Conservation (phyloP, 2,329 filamentous ascomycete genomes). For the Diaporthe citriasiana region DNA sequence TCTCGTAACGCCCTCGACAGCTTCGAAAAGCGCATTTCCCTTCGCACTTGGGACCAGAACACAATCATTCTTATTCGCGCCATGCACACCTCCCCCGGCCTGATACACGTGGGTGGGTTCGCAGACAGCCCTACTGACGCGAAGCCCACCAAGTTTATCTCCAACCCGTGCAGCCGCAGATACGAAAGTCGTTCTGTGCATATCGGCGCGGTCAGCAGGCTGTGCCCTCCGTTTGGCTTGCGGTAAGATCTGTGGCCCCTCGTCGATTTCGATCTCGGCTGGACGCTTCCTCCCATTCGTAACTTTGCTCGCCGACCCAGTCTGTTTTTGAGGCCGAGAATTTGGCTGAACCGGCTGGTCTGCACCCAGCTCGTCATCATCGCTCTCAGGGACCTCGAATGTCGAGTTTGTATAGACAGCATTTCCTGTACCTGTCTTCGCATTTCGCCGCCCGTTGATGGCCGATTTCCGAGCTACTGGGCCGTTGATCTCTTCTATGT, state of each 20-base stretch:
- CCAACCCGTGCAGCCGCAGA: background rate
- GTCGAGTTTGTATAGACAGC: background rate
- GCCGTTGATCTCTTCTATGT: background rate
- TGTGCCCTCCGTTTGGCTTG: slow-evolving; percentile 22
- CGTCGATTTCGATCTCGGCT: background rate
- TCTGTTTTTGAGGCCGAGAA: background rate
- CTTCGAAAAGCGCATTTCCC: background rate
- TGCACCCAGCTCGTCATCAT: slow-evolving; percentile 37
- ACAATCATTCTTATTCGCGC: slow-evolving; percentile 18
- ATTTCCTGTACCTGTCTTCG: background rate
- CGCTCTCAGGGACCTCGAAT: slow-evolving; percentile 7
- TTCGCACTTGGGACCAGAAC: background rate
- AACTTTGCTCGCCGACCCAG: background rate
- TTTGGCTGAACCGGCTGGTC: background rate
- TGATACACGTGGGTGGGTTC: slow-evolving; percentile 33
- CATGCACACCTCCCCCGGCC: background rate
- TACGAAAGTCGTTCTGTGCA: slow-evolving; percentile 21
- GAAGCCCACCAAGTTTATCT: background rate
- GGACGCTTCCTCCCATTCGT: slow-evolving; percentile 27
- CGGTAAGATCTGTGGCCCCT: background rate
- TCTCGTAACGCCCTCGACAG: background rate
- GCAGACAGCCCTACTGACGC: slow-evolving; percentile 37
- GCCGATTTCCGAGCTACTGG: background rate
- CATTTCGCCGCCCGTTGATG: background rate
- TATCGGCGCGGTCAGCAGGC: slow-evolving; percentile 10